These are phyloP conservation scores for Septoria petroselini DNA, from an alignment of 2,329 filamentous ascomycete species.

Conservation along the genomic window DNA sequence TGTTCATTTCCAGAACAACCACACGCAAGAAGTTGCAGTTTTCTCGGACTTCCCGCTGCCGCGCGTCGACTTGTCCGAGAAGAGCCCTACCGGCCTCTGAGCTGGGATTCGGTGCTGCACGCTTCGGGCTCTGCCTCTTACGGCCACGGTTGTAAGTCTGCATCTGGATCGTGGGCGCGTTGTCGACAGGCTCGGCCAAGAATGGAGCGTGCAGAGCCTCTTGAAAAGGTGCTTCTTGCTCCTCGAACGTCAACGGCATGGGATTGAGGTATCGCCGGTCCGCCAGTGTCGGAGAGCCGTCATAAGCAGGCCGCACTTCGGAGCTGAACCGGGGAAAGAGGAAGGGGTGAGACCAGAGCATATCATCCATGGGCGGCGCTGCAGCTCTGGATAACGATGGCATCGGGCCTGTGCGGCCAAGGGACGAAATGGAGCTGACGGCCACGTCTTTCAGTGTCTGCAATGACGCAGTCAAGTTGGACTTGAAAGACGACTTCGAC, in stretches of 20 bases:
- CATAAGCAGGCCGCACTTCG: slow-evolving; percentile 57
- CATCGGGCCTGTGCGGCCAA: slow-evolving; percentile 41
- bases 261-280: slow-evolving; percentile 62
- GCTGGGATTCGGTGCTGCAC: slow-evolving; percentile 41
- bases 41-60: slow-evolving; percentile 61
- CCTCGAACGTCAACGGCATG: slow-evolving; percentile 42
- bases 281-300: slow-evolving; percentile 53
- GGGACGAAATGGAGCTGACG: slow-evolving; percentile 57
- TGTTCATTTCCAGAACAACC: slow-evolving; percentile 66
- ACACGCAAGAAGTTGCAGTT: slow-evolving; percentile 63
- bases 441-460: slow-evolving; percentile 61
- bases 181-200: slow-evolving; percentile 35
- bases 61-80: slow-evolving; percentile 39
- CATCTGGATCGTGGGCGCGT: slow-evolving; percentile 59
- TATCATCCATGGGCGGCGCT: slow-evolving; percentile 47
- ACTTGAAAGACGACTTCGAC: slow-evolving; percentile 54
- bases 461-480: slow-evolving; percentile 61
- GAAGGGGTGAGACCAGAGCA: slow-evolving; percentile 58
- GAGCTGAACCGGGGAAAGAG: slow-evolving; percentile 58
- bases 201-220: slow-evolving; percentile 38
- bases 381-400: slow-evolving; percentile 17
- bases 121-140: slow-evolving; percentile 35
- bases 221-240: slow-evolving; percentile 40
- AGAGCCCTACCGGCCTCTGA: slow-evolving; percentile 46
- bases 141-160: slow-evolving; percentile 53